These are phyloP conservation scores for Oryza officinalis DNA, from an alignment of 176 grass and related monocot species.

Conservation along the genomic window DNA sequence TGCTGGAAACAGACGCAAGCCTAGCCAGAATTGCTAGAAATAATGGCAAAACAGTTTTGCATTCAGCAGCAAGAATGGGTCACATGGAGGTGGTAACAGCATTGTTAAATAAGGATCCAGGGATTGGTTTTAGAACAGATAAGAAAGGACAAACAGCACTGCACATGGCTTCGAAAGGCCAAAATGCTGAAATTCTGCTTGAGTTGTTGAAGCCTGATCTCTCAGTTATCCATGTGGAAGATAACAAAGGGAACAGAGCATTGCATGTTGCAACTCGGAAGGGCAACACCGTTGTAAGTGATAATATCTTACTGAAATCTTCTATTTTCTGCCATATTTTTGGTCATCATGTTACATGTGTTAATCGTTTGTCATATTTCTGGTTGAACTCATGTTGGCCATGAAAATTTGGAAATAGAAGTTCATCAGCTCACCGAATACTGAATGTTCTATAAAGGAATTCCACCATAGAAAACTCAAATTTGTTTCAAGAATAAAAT, in stretches of 20 bases:
- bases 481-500: slow-evolving; percentile 3
- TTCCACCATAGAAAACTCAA: background rate
- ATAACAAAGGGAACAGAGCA: slow-evolving; percentile 83
- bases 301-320: slow-evolving; percentile 30
- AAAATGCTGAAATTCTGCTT: slow-evolving; percentile 75
- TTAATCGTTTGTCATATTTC: slow-evolving; percentile 11
- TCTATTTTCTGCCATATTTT: slow-evolving; percentile 5
- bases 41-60: slow-evolving; percentile 86
- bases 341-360: background rate
- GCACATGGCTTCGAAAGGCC: slow-evolving; percentile 95
- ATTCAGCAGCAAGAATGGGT: slow-evolving; percentile 97
- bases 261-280: slow-evolving; percentile 93
- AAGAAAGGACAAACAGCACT: slow-evolving; percentile 94
- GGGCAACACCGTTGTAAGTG: slow-evolving; percentile 72
- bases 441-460: slow-evolving; percentile 2
- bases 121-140: slow-evolving; percentile 81
- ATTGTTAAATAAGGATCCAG: slow-evolving; percentile 82
- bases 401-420: background rate
- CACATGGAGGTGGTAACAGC: slow-evolving; percentile 82
- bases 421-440: background rate
- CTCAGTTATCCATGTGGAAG: slow-evolving; percentile 75
- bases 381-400: slow-evolving; percentile 6
- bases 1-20: slow-evolving; percentile 83
- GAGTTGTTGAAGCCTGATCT: slow-evolving; percentile 78
- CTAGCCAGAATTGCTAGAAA: slow-evolving; percentile 85